Evolutionary conservation across 495 filamentous ascomycete genomes (phyloP).

Genomic region (Hyphodiscus hymeniophilus): DNA sequence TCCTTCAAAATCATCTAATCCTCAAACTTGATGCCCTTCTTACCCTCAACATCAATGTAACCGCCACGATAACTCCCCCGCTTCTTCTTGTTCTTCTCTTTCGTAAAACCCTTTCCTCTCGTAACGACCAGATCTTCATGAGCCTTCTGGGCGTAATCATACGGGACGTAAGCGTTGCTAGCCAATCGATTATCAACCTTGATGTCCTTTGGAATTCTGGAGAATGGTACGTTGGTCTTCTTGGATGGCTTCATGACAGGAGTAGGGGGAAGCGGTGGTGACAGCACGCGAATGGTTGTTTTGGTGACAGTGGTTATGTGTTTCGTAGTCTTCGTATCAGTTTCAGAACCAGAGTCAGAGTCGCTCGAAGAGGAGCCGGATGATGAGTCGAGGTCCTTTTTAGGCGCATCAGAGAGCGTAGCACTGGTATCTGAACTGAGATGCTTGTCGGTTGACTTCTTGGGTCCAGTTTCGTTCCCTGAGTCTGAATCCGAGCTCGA

Average conservation of each 20-base stretch:
- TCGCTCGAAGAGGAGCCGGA: conserved; percentile 19
- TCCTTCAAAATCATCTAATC: conserved; percentile 40
- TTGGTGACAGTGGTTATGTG: conserved; percentile 23
- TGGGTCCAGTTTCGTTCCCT: conserved; percentile 15
- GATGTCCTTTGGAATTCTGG: conserved; percentile 50
- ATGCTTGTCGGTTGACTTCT: conserved; percentile 10
- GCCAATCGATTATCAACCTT: conserved; percentile 49
- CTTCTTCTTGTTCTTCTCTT: conserved; percentile 99
- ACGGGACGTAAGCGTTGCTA: conserved; percentile 69
- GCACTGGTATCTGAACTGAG: conserved; percentile 21
- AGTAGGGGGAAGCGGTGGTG: conserved; percentile 41
- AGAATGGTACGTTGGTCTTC: conserved; percentile 53
- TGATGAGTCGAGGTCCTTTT: conserved; percentile 16
- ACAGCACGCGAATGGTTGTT: conserved; percentile 12
- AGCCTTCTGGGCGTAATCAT: conserved; percentile 84
- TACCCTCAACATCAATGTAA: conserved; percentile 62
- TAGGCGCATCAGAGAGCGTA: conserved; percentile 21
- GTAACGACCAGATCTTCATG: conserved; percentile 82
- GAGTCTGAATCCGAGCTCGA: no score
- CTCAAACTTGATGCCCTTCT: conserved; percentile 81
- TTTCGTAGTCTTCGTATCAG: conserved; percentile 27
- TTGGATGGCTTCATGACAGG: conserved; percentile 35
- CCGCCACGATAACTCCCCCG: conserved; percentile 82
- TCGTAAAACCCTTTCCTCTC: conserved; percentile 95
- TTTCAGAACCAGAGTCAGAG: conserved; percentile 25